Evolutionary conservation across 164 flowering plant species (phyloP).

Genomic region (Vitis rotundifolia): DNA sequence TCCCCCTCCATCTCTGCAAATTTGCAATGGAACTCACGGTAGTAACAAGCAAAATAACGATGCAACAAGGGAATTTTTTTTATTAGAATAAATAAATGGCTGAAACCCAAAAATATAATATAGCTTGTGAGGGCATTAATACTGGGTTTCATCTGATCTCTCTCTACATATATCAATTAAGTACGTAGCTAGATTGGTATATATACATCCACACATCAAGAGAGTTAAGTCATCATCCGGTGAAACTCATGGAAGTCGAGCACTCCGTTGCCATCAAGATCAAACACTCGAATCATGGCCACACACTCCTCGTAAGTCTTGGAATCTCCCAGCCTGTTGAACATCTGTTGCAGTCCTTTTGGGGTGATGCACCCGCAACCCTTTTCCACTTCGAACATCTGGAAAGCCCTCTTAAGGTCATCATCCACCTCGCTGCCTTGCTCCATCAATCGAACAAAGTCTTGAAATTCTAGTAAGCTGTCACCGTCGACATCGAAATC

Average conservation of each 20-base stretch:
- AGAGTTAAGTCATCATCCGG: conserved; percentile 58
- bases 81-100: too few relatives aligned
- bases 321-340: conserved; percentile 57
- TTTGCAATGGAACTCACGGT: too few relatives aligned
- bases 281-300: conserved; percentile 65
- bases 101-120: too few relatives aligned
- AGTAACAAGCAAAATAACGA: too few relatives aligned
- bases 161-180: too few relatives aligned
- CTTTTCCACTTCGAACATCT: conserved; percentile 73
- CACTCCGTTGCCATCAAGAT: conserved; percentile 70
- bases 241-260: conserved; percentile 73
- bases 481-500: conserved; percentile 64
- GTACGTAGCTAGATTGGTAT: too few relatives aligned
- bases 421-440: conserved; percentile 27
- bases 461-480: conserved; percentile 50
- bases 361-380: conserved; percentile 80
- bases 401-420: conserved; percentile 64
- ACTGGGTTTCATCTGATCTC: too few relatives aligned
- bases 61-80: too few relatives aligned
- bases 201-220: too few relatives aligned
- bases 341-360: conserved; percentile 56
- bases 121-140: neutral
- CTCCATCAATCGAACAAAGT: conserved; percentile 53
- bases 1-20: too few relatives aligned
- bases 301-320: conserved; percentile 63